These are phyloP conservation scores for Claviceps pusilla DNA, from an alignment of 2,329 filamentous ascomycete genomes.

Conservation along the genomic window DNA sequence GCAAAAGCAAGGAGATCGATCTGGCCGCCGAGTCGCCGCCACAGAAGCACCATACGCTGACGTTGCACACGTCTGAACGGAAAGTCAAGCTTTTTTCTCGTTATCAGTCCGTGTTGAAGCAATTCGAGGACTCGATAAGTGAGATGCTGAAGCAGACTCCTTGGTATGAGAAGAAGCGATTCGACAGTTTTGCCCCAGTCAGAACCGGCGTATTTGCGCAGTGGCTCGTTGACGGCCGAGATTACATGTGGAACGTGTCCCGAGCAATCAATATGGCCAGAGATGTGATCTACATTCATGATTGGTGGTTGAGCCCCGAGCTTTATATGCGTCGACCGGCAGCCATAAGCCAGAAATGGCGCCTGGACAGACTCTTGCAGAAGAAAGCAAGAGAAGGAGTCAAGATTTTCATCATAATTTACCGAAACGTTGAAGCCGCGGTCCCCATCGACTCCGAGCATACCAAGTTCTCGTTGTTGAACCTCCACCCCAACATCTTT, in stretches of 20 bases:
- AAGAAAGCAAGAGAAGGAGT: slow-evolving; percentile 88
- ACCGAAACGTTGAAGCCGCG: slow-evolving; percentile 92
- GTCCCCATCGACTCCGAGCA: slow-evolving; percentile 97
- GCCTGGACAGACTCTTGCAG: slow-evolving; percentile 82
- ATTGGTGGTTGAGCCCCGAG: slow-evolving; percentile 97
- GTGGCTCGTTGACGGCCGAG: slow-evolving; percentile 90
- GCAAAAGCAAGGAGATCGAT: slow-evolving; percentile 38
- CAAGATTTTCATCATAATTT: slow-evolving; percentile 95
- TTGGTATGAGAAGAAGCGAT: slow-evolving; percentile 74
- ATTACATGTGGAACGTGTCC: slow-evolving; percentile 99
- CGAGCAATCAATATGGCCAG: slow-evolving; percentile 92
- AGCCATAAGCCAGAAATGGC: slow-evolving; percentile 95
- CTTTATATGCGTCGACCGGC: slow-evolving; percentile 87
- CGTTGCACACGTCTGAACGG: slow-evolving; percentile 79
- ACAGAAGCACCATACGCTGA: slow-evolving; percentile 66
- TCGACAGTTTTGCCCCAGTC: slow-evolving; percentile 86
- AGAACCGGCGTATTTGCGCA: slow-evolving; percentile 77
- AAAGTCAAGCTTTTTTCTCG: slow-evolving; percentile 82
- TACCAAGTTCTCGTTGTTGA: slow-evolving; percentile 89
- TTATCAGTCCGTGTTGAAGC: slow-evolving; percentile 74
- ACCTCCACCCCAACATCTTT: slow-evolving; percentile 90
- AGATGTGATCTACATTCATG: slow-evolving; percentile 97
- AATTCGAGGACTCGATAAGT: slow-evolving; percentile 85
- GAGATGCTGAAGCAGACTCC: slow-evolving; percentile 71
- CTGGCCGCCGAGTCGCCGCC: slow-evolving; percentile 22